Percentiles rank a stretch among this genome's conserved stretches.
Conservation (phyloP, 441 rosid species). For the Arabidopsis lyrata region DNA sequence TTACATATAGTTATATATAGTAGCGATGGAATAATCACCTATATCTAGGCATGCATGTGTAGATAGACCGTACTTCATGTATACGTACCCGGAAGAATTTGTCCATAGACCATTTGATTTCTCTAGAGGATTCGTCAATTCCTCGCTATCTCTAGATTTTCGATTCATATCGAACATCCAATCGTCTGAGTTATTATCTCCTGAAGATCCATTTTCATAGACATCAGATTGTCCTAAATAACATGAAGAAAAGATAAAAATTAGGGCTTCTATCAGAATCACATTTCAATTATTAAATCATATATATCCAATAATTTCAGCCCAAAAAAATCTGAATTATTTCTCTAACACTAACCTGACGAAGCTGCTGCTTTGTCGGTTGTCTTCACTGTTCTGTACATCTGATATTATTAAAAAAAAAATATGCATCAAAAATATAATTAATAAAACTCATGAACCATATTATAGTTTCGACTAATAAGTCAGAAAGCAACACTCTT, state of each 20-base stretch:
- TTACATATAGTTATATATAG: background rate
- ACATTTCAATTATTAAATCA: background rate
- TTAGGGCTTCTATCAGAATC: conserved; percentile 30
- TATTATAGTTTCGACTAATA: conserved; percentile 12
- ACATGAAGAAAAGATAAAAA: background rate
- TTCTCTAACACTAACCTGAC: conserved; percentile 59
- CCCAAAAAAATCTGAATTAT: conserved; percentile 19
- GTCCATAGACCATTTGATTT: conserved; percentile 71
- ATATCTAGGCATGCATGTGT: background rate
- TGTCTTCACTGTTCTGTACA: conserved; percentile 96
- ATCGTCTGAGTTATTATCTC: conserved; percentile 79
- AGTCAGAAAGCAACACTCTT: conserved; percentile 20
- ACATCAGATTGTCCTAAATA: conserved; percentile 64
- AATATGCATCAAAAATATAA: background rate
- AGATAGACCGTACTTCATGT: background rate
- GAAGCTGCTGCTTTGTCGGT: conserved; percentile 88
- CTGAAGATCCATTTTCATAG: conserved; percentile 76
- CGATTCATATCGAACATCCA: conserved; percentile 67
- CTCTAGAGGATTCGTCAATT: conserved; percentile 57
- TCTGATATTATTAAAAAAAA: conserved; percentile 51
- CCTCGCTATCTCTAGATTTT: conserved; percentile 61
- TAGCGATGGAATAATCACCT: background rate
- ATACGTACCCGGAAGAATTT: conserved; percentile 80
- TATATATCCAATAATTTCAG: conserved; percentile 8
- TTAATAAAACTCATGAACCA: background rate